Percentiles rank a stretch among this genome's conserved stretches.
Evolutionary conservation across 306 rosid genomes (phyloP).

Genomic region (barrel medic (Medicago truncatula)): MtrunA17r5.0-ANR NC_053049.1:4725501-4726000

Average conservation of each 20-base stretch:
- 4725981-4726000: not conserved
- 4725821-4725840: conserved; percentile 45
- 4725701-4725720: conserved; percentile 52
- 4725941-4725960: conserved; percentile 60
- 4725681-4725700: conserved; percentile 57
- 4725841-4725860: conserved; percentile 34
- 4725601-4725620: conserved; percentile 4
- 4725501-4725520: no score
- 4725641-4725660: conserved; percentile 22
- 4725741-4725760: conserved; percentile 49
- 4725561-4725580: conserved; percentile 7
- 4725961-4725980: conserved; percentile 21
- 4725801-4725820: conserved; percentile 55
- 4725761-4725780: rapidly evolving
- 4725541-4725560: not conserved
- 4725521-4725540: not conserved
- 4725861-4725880: conserved; percentile 50
- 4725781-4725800: not conserved
- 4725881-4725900: conserved; percentile 50
- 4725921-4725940: conserved; percentile 56
- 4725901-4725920: conserved; percentile 45
- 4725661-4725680: conserved; percentile 51
- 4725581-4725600: not conserved
- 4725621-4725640: not conserved
- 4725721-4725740: conserved; percentile 36